Evolutionary conservation across 805 yeast genomes (phyloP).

Genomic region (Vanderwaltozyma verrucispora): DNA sequence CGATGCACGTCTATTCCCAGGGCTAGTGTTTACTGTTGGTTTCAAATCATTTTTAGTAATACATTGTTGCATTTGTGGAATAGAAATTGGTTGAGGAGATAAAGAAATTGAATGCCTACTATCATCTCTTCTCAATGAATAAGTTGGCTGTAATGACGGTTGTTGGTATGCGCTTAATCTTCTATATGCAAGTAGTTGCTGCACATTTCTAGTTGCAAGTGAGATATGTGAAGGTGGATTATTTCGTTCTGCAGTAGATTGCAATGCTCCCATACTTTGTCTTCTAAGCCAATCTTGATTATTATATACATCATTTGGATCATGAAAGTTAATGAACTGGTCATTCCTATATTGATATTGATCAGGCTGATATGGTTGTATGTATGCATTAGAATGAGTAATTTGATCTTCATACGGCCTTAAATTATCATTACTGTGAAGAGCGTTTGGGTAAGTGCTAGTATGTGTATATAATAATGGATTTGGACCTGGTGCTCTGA

Average conservation of each 20-base stretch:
- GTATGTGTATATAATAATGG: constrained; percentile 6
- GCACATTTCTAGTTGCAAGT: not conserved
- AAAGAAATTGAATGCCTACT: not conserved
- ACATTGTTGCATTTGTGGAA: constrained; percentile 43
- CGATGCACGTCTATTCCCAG: constrained; percentile 62
- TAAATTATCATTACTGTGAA: no score
- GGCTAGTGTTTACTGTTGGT: constrained; percentile 48
- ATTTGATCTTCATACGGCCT: no score
- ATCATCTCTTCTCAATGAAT: not conserved
- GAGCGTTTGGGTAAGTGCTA: no score
- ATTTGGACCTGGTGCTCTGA: constrained; percentile 36
- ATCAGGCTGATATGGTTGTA: no score
- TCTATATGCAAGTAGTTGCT: constrained; percentile 14
- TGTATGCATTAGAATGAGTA: no score
- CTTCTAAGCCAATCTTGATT: constrained; percentile 26
- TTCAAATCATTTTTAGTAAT: constrained; percentile 38
- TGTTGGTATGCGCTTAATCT: constrained; percentile 22
- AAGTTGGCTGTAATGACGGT: constrained; percentile 22
- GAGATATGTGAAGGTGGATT: not conserved
- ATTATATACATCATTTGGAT: constrained; percentile 3
- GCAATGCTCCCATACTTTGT: constrained; percentile 28
- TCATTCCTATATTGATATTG: no score
- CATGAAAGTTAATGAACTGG: not conserved
- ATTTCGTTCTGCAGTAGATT: not conserved
- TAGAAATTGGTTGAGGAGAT: constrained; percentile 14